Evolutionary conservation across 352 stramenopile genomes (phyloP), one percentile per base, ranked within the genome.

Genomic region (Phytophthora litchii): DNA sequence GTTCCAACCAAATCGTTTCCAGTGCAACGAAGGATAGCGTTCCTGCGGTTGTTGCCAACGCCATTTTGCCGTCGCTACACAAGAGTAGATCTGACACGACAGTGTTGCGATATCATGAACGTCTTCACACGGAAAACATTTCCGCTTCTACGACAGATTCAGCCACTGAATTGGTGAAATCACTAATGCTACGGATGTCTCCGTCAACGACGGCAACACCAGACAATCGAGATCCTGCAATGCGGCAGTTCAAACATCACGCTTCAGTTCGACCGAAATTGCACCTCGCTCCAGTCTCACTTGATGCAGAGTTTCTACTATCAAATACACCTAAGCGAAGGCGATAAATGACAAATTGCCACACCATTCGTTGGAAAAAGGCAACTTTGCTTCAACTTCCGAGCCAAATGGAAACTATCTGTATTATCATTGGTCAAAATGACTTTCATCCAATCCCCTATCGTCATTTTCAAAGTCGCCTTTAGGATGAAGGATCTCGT

Each of bases 401-500:
- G n/a, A n/a, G n/a, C 23, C 35, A 41, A 35, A 9, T 8, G 5
- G 32, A 37, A 50, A 46, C 3, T 38, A 46, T 46, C n/a, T 23
- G 4, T 16, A 36, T 5, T 37, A 14, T 36, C 11, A 60, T 60
- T 60, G 52, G 41, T 17, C 37, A 52, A 51, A 52, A 52, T 16
- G 2, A 6, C 5, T 60, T 51, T 50, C 5, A 31, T 44, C 14
- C 21, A 54, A 25, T 52, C 27, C 12, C 11, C 8, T 29, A 19
- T 41, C 27, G 10, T 55, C 23, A 50, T 43, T 57, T 41, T 20
- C 4, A 40, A 31, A 50, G n/a, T 48, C 14, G 12, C 16, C 40
- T 37, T 16, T 2, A 56, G 41, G 14, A 74, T 68, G 65, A 38
- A 50, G 44, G 58, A 74, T 37, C 54, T 58, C 17, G 60, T 67